Evolutionary conservation across 495 filamentous ascomycete species (phyloP).

Genomic region (Penicillium bovifimosum): DNA sequence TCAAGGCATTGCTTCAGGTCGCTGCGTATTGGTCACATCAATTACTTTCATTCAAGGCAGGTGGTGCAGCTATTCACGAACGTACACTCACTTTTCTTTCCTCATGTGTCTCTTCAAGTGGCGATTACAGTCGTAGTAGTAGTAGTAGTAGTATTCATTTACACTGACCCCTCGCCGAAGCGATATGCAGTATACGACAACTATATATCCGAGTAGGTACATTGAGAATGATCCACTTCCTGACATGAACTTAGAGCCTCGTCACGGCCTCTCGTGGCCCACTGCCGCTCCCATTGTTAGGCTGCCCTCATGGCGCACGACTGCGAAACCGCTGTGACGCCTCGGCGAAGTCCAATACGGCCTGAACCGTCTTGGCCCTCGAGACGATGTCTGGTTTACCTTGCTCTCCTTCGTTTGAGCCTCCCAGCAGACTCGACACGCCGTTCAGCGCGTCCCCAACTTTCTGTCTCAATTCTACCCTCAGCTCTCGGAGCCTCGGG

Average conservation of each 20-base stretch:
- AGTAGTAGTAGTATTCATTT: too few relatives aligned
- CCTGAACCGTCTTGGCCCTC: slow-evolving; percentile 13
- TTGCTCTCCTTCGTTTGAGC: slow-evolving; percentile 13
- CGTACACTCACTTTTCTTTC: too few relatives aligned
- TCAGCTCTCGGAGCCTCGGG: slow-evolving; percentile 7
- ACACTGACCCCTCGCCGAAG: not conserved
- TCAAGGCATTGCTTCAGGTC: too few relatives aligned
- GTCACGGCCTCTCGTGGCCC: not conserved
- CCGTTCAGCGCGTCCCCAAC: slow-evolving; percentile 18
- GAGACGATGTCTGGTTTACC: slow-evolving; percentile 12
- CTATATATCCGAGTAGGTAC: not conserved
- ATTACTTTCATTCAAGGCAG: too few relatives aligned
- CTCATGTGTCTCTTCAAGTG: too few relatives aligned
- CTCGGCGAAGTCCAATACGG: slow-evolving; percentile 23
- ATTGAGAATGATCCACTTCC: not conserved
- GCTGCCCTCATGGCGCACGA: slow-evolving; percentile 20
- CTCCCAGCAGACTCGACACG: slow-evolving; percentile 14
- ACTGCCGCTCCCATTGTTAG: slow-evolving; percentile 17
- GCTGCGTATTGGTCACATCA: too few relatives aligned
- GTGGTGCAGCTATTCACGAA: too few relatives aligned
- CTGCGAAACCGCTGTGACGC: slow-evolving; percentile 22
- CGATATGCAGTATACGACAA: not conserved
- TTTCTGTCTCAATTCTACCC: too few relatives aligned
- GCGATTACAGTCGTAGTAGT: too few relatives aligned
- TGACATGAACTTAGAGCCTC: not conserved